Evolutionary conservation across 2,329 filamentous ascomycete genomes (phyloP), one percentile per base, ranked within the genome.

Genomic region (Chaetomiaceae sp.): DNA sequence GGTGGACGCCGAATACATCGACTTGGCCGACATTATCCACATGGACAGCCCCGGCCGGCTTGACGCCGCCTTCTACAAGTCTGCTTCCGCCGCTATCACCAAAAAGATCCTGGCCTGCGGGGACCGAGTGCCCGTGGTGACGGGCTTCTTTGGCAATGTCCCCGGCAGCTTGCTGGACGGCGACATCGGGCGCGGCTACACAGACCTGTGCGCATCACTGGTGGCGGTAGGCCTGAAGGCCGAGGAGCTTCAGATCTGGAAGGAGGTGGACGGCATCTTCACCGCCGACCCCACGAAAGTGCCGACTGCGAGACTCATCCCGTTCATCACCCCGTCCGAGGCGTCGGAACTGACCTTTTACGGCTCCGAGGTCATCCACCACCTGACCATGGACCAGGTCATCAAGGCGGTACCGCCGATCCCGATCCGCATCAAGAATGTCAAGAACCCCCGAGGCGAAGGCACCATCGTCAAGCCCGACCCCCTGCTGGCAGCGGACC

Each of bases 331-430:
- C 3, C 94, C 94, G 0, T 87, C 90, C 9, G 94, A 99, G 72
- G 94, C 94, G 2, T 92, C 94, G 12, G 94, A 99, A 71, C 77
- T 99, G 74, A 97, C 94, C 1, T 94, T 92, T 66, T 94, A 92
- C 68, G 89, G 89, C 58, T 91, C 91, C 57, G 94, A 99, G 71
- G 94, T 99, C 67, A 99, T 99, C 63, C 94, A 99, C 69, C 94
- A 96, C 61, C 87, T 96, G 68, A 99, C 94, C 64, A 97, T 99
- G 91, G 92, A 97, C 73, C 94, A 97, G 72, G 84, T 87, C 60
- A 91, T 94, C 67, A 88, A 89, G 64, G 89, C 89, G n/a, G 72
- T 76, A 22, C 83, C 83, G 1, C 85, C 86, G 47, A 94, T 94
- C 64, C 88, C 85, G 15, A 91, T 94, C 64, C 87, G 89, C 60